Base-by-base conservation (phyloP, 2,329 filamentous ascomycete species). In the Akanthomyces muscarius region DNA sequence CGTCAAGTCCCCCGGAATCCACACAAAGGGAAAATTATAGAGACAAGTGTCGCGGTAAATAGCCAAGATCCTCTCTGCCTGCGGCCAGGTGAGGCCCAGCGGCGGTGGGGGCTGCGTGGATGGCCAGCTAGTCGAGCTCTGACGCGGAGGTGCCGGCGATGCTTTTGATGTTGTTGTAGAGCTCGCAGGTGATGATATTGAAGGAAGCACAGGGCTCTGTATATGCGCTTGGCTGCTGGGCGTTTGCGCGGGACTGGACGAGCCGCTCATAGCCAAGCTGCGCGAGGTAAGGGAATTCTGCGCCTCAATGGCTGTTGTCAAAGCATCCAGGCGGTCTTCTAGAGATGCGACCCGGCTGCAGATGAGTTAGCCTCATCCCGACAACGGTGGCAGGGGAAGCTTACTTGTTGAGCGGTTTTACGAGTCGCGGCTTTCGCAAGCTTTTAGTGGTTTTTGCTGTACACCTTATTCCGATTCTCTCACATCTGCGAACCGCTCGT, bases 21-120 rank as follows among this genome's bases (percentile, higher is more conserved):
- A 66, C 18, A 79, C 69, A 66, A 77, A 78, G 0, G 78, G 77
- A 55, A 78, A 79, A 28, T 73, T 70, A 14, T 72, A 70, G 25
- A 70, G 73, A 63, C 72, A 74, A 5, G 71, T 69, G 5, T 64
- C 64, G 28, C 70, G 72, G 63, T 75, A 80, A 3, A 73, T 69
- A 6, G 66, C 64, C 5, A 80, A 57, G 5, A 75, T 71, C 16
- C 71, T 66, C 21, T 73, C 65, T n/a, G 74, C 75, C 58, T 78
- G 75, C 11, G 68, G 48, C 77, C 77, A 79, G 28, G 73, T 75
- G 36, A 80, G 66, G 3, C 74, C 74, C 48, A 76, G 75, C 0
- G 74, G 75, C 7, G 71, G 68, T 38, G 23, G 18, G 23, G 52
- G 30, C 33, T 18, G 58, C 51, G 42, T 36, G 11, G 54, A 60